phyloP scores from a whole-genome alignment of 2,329 filamentous ascomycete genomes.

The Apiospora hydei region DNA sequence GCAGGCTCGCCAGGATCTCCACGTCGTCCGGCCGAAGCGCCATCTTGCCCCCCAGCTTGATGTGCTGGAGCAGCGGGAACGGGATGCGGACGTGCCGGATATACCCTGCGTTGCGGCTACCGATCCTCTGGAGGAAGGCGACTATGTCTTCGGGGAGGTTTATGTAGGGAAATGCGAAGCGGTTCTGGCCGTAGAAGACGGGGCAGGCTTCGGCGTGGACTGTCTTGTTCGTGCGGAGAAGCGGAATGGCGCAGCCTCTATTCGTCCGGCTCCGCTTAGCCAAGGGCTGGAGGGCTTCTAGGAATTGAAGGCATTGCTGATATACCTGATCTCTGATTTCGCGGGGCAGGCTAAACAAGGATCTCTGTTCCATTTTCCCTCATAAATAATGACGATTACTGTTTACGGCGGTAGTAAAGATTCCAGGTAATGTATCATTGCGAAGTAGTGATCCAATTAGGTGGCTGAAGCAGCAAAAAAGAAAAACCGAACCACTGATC shows the following conservation, averaged over 20 bases:
- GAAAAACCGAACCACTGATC: not conserved
- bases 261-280: not conserved
- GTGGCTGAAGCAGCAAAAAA: not conserved
- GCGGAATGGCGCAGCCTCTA: not conserved
- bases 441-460: not conserved
- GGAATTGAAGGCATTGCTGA: not conserved
- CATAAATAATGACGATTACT: not conserved
- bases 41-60: not conserved
- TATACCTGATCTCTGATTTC: not conserved
- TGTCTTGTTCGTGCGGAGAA: not conserved
- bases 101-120: too few species aligned
- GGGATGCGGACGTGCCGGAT: not conserved
- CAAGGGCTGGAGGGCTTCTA: not conserved
- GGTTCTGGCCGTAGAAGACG: not conserved
- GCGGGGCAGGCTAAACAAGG: not conserved
- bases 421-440: not conserved
- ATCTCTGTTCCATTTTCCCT: not conserved
- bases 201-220: not conserved
- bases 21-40: not conserved
- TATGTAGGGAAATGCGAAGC: not conserved
- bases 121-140: not conserved
- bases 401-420: not conserved
- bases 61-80: not conserved
- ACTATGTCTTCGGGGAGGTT: not conserved
- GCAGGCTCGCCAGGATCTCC: not conserved